These are phyloP conservation scores for Isabelozyma gotoi DNA, from an alignment of 805 yeast species.

Conservation along the genomic window DNA sequence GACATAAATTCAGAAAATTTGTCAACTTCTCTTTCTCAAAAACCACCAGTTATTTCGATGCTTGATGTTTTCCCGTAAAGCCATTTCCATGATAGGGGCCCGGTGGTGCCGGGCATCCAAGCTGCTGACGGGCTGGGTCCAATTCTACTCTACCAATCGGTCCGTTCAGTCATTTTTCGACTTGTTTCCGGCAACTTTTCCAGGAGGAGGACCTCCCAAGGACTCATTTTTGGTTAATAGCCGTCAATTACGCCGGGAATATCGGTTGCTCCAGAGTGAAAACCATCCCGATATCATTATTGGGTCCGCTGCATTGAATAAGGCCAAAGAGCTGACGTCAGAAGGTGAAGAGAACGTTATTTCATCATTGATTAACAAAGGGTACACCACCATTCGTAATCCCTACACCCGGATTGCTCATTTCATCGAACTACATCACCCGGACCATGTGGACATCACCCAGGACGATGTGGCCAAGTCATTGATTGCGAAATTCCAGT, in stretches of 20 bases:
- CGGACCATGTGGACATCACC: slow-evolving; percentile 48
- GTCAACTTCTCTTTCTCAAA: background rate
- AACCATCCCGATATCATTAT: slow-evolving; percentile 76
- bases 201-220: slow-evolving; percentile 60
- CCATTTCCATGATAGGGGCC: background rate
- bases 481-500: slow-evolving; percentile 42
- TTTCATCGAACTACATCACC: slow-evolving; percentile 34
- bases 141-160: background rate
- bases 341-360: slow-evolving; percentile 33
- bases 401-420: slow-evolving; percentile 63
- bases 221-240: slow-evolving; percentile 60
- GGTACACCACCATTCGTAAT: slow-evolving; percentile 66
- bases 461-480: slow-evolving; percentile 53
- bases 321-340: slow-evolving; percentile 6
- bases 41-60: background rate
- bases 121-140: background rate
- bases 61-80: background rate
- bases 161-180: slow-evolving; percentile 43
- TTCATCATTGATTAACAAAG: slow-evolving; percentile 63
- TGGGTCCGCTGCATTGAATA: slow-evolving; percentile 19
- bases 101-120: background rate
- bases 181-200: slow-evolving; percentile 76
- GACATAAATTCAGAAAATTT: background rate
- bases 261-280: slow-evolving; percentile 65
- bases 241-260: slow-evolving; percentile 67